Evolutionary conservation across 106 monocot genomes (phyloP).

Genomic region (Triglochin maritima): DNA sequence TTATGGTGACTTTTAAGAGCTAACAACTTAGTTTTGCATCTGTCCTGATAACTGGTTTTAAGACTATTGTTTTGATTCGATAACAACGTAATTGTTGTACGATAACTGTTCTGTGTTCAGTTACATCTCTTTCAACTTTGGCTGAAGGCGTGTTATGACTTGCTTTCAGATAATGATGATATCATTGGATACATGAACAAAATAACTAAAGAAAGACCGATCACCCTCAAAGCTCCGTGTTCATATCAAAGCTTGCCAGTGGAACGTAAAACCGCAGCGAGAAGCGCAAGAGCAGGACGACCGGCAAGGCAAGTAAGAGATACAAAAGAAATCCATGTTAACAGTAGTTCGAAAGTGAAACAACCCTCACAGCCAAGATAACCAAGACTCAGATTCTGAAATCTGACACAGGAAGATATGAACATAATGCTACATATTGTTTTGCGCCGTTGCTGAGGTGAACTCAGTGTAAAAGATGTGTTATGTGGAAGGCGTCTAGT

Average conservation of each 20-base stretch:
- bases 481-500: too few species aligned
- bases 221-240: background rate
- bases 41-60: background rate
- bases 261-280: background rate
- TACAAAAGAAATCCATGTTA: too few species aligned
- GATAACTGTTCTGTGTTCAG: background rate
- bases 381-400: too few species aligned
- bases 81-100: too few species aligned
- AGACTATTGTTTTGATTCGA: background rate
- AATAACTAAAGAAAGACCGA: constrained; percentile 1
- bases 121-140: background rate
- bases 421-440: too few species aligned
- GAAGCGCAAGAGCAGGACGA: background rate
- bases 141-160: background rate
- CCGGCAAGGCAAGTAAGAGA: too few species aligned
- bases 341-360: too few species aligned
- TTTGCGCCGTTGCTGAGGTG: too few species aligned
- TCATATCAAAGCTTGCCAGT: background rate
- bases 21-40: background rate
- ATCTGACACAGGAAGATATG: too few species aligned
- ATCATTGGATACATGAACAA: constrained; percentile 18
- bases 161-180: constrained; percentile 17
- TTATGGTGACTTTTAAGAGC: background rate
- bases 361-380: too few species aligned
- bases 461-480: too few species aligned